These are phyloP conservation scores for Russula foetens DNA, from an alignment of 768 basidiomycete species.

Conservation along the genomic window DNA sequence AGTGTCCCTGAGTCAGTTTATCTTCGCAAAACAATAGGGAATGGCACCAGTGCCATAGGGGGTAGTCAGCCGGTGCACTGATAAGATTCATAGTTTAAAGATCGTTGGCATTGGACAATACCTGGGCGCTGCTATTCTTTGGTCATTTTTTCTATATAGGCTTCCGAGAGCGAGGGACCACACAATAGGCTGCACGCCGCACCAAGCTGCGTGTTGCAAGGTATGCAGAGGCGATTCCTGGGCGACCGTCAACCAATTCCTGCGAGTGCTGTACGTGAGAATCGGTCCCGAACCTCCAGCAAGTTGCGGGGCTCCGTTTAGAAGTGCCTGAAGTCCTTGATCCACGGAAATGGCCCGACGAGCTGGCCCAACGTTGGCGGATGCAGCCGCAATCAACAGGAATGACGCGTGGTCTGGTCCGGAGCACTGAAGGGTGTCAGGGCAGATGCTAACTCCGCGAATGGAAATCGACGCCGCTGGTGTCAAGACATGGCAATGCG, in stretches of 20 bases:
- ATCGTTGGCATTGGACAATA: conserved; percentile 4
- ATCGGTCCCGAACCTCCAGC: conserved; percentile 2
- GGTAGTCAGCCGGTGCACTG: neutral
- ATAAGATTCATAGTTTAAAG: neutral
- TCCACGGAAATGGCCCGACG: conserved; percentile 6
- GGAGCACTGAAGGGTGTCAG: neutral
- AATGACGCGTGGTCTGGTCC: neutral
- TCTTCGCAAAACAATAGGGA: conserved; percentile 1
- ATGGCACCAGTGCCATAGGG: neutral
- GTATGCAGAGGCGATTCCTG: neutral
- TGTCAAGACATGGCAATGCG: neutral
- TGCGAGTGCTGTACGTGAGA: neutral
- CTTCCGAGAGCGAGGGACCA: neutral
- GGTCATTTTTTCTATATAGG: neutral
- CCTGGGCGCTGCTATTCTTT: neutral
- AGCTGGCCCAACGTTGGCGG: neutral
- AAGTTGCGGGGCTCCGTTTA: neutral
- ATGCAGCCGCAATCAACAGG: neutral
- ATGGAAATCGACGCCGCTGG: neutral
- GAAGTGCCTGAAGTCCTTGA: conserved; percentile 9
- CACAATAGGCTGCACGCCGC: neutral
- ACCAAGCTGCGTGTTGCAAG: neutral
- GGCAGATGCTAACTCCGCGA: neutral
- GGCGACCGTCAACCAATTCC: neutral
- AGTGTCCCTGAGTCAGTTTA: neutral